Evolutionary conservation across 1,284 basidiomycete genomes (phyloP).

Genomic region (Trametes hirsuta): DNA sequence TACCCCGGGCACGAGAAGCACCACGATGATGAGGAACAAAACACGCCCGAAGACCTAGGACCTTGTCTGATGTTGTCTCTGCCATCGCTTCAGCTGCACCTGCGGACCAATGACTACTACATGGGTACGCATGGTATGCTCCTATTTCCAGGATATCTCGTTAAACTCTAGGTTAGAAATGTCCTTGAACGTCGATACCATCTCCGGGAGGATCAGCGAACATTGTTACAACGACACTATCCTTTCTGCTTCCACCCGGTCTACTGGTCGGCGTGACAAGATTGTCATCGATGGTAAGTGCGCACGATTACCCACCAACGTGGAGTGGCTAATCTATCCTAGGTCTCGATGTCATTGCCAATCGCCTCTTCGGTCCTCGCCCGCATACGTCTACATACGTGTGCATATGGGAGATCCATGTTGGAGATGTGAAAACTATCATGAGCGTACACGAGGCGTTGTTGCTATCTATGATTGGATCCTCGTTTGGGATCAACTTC

Average conservation of each 20-base stretch:
- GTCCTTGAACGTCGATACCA: constrained; percentile 70
- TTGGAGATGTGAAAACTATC: constrained; percentile 65
- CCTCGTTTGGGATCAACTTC: constrained; percentile 72
- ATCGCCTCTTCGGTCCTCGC: constrained; percentile 86
- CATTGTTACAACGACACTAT: constrained; percentile 52
- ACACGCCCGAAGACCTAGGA: constrained; percentile 45
- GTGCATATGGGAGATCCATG: constrained; percentile 85
- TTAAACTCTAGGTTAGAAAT: constrained; percentile 56
- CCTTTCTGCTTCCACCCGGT: constrained; percentile 32
- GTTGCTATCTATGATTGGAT: constrained; percentile 54
- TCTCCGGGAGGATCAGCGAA: constrained; percentile 55
- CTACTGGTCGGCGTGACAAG: constrained; percentile 38
- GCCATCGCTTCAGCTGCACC: constrained; percentile 73
- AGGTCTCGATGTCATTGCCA: constrained; percentile 81
- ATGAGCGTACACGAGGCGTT: constrained; percentile 60
- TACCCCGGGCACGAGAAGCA: constrained; percentile 69
- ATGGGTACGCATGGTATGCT: constrained; percentile 67
- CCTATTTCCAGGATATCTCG: background rate
- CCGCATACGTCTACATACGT: constrained; percentile 86
- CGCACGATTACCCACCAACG: background rate
- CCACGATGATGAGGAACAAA: constrained; percentile 26
- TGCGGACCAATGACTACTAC: constrained; percentile 82
- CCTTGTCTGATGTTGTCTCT: constrained; percentile 59
- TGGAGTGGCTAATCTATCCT: constrained; percentile 7
- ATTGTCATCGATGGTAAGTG: constrained; percentile 67